Base-by-base conservation (phyloP, 176 grass and related monocot genomes). In the Oryza longistaminata region DNA sequence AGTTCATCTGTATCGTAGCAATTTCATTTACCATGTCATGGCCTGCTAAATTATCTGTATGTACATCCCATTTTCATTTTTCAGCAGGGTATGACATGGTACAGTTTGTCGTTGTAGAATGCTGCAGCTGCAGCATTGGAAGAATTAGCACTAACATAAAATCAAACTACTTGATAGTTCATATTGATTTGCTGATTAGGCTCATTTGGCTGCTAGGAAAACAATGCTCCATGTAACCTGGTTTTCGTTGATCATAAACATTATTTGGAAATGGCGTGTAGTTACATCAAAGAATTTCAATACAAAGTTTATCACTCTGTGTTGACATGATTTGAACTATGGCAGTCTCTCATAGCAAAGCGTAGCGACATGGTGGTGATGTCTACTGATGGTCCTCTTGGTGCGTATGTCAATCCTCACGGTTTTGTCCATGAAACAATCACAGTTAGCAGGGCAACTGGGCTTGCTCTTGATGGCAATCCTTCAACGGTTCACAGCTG, bases 341-440 rank as follows among this genome's bases (percentile, higher is more conserved):
- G 74, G 33, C 19, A 98, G 96, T 87, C 84, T 5, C 83, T 84
- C 55, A 84, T 96, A 81, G 93, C 96, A 46, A 99, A 94, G 9
- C 93, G 93, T 21, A 99, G 93, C 77, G 93, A 96, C 42, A 92
- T 99, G 84, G 86, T 92, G 78, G 90, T 91, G 35, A 99, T 99
- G 96, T 94, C 96, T 39, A 89, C 64, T 43, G 93, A 99, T 74
- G 93, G 96, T 7, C 91, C 91, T 78, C 93, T 98, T 2, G 93
- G 93, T 84, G 90, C 93, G 46, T 99, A 94, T 49, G 96, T 92
- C 15, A 99, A 99, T 53, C 91, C 89, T 68, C 3, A 92, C 45
- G 96, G 96, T 75, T 94, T 5, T 83, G 93, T 96, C 46, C 96
- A 99, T 31, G 93, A 95, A 75, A 88, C 87, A 0, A 99, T 96